Base-by-base conservation (phyloP, 1,139 yeast genomes). In the Pichia sp. region DNA sequence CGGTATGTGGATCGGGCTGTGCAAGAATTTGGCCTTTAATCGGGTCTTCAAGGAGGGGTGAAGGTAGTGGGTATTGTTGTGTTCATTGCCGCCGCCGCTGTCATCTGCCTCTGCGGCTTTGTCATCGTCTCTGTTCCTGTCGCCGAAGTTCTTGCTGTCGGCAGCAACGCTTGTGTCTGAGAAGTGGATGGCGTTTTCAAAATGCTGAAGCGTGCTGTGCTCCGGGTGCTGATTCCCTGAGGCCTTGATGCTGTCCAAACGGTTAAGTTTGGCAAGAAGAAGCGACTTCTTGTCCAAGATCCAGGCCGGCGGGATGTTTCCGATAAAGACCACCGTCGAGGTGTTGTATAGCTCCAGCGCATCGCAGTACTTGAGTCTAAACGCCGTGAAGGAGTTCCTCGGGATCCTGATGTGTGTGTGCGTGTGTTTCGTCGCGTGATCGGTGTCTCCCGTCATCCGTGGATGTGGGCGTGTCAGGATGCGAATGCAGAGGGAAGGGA, bases 251-350 rank as follows among this genome's bases (percentile, higher is more conserved):
- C 16, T 29, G 13, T 55, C 45, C 5, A 55, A 26, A n/a, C 57
- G 46, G 26, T 58, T 38, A 5, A 57, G 30, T 32, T 46, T 56
- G 8, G 66, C 58, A n/a, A 63, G 29, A 3, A 64, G 45, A 2
- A 58, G 47, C 1, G 67, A 60, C 48, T 62, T 65, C 51, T 70
- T 75, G 54, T 71, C 75, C 30, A 72, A 66, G 46, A 76, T 67
- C 95, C 95, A 88, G 19, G 80, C 72, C 23, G 72, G 70, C 0
- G 96, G 95, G 1, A 85, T 69, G 0, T 79, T 77, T 0, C 96
- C 96, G 2, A 90, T 64, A 23, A 87, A 71, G 2, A 80, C 65
- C 6, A 80, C 75, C 49, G 76, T 72, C 0, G 89, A 75, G 10
- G 75, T 73, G 29, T 73, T 71, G 43, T 83, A 75, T 7, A 88